phyloP scores from a whole-genome alignment of 2,329 filamentous ascomycete genomes.

The Apiospora aurea region DNA sequence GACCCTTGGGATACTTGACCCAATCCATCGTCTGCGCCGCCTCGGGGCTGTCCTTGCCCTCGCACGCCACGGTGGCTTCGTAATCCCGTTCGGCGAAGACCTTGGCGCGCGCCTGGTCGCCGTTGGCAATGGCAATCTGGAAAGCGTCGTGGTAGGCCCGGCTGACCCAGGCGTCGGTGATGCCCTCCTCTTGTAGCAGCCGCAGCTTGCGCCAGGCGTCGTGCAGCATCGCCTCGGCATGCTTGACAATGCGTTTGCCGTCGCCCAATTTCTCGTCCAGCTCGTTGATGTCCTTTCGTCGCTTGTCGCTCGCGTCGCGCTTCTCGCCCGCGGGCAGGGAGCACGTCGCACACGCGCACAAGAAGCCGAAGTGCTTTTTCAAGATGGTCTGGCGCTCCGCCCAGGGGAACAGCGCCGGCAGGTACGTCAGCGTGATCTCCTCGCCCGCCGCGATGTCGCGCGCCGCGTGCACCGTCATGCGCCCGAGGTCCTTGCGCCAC shows the following conservation, averaged over 20 bases:
- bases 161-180: conserved; percentile 30
- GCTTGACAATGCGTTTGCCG: conserved; percentile 23
- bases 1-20: conserved; percentile 23
- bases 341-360: conserved; percentile 34
- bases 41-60: conserved; percentile 42
- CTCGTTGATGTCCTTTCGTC: conserved; percentile 25
- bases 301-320: conserved; percentile 24
- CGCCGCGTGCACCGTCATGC: conserved; percentile 35
- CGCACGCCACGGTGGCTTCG: conserved; percentile 38
- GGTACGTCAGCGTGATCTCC: conserved; percentile 34
- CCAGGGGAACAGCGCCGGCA: conserved; percentile 29
- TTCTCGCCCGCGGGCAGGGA: conserved; percentile 22
- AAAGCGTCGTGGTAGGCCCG: conserved; percentile 45
- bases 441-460: conserved; percentile 34
- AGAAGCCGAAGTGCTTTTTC: conserved; percentile 33
- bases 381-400: conserved; percentile 29
- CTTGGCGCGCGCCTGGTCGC: conserved; percentile 46
- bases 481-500: conserved; percentile 29
- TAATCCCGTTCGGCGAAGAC: conserved; percentile 45
- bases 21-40: not conserved
- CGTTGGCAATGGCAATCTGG: conserved; percentile 44
- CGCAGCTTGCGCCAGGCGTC: conserved; percentile 21
- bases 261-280: conserved; percentile 24
- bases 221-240: conserved; percentile 21
- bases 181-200: conserved; percentile 33